Percentiles rank a stretch among this genome's conserved stretches.
These are phyloP conservation scores for Papiliotrema terrestris DNA, from an alignment of 1,284 basidiomycete genomes.

Conservation along the genomic window DNA sequence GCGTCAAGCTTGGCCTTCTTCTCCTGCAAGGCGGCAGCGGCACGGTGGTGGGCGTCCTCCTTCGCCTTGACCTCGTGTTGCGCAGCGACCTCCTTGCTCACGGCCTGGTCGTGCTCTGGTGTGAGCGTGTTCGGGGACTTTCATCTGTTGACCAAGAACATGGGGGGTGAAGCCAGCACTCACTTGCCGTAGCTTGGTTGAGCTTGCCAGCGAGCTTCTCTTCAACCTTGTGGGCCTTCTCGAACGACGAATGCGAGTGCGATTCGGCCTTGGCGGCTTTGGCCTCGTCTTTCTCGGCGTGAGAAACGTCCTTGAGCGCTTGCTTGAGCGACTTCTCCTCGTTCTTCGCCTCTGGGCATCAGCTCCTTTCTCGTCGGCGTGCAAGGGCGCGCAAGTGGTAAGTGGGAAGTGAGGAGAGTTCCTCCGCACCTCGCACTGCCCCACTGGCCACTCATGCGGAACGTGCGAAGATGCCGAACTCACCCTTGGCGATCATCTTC, in stretches of 20 bases:
- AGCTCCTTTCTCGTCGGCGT: background rate
- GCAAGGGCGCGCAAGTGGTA: background rate
- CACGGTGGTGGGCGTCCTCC: slow-evolving; percentile 21
- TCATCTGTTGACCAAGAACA: too few relatives aligned
- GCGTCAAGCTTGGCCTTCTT: slow-evolving; percentile 29
- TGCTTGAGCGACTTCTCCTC: slow-evolving; percentile 32
- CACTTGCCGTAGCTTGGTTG: slow-evolving; percentile 31
- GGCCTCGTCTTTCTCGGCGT: slow-evolving; percentile 38
- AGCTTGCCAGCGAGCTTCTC: slow-evolving; percentile 32
- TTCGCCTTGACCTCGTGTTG: slow-evolving; percentile 21
- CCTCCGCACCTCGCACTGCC: too few relatives aligned
- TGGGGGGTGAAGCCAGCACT: slow-evolving; percentile 6
- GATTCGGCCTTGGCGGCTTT: slow-evolving; percentile 34
- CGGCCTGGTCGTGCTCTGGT: slow-evolving; percentile 31
- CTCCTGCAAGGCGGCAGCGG: slow-evolving; percentile 18
- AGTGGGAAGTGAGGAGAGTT: background rate
- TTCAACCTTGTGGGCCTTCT: slow-evolving; percentile 36
- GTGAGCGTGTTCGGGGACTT: too few relatives aligned
- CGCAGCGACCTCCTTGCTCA: slow-evolving; percentile 21
- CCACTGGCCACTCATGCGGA: too few relatives aligned
- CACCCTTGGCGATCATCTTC: slow-evolving; percentile 38
- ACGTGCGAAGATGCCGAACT: slow-evolving; percentile 4
- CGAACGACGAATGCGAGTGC: slow-evolving; percentile 20
- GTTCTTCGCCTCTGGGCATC: slow-evolving; percentile 21
- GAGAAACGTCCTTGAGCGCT: slow-evolving; percentile 34